Conservation (phyloP, 176 grass and related monocot species). For the Oryza meyeriana region DNA sequence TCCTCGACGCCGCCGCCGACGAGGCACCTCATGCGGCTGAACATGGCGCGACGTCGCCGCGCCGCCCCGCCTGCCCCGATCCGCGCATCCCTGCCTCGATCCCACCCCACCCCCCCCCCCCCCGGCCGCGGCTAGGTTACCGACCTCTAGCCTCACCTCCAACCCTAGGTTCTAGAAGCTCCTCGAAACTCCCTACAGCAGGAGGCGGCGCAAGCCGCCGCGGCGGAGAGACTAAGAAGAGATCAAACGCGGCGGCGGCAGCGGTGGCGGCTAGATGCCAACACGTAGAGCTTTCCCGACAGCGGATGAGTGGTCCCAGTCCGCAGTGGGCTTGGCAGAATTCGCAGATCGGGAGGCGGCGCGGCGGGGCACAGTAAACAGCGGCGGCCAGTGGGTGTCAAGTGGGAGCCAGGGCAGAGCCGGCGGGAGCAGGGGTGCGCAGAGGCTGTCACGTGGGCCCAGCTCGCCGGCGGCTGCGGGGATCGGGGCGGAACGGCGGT, state of each 20-base stretch:
- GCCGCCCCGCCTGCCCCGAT: constrained; percentile 27
- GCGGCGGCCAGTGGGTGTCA: not conserved
- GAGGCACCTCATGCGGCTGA: constrained; percentile 66
- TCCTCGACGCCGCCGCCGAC: constrained; percentile 57
- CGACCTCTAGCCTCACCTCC: not conserved
- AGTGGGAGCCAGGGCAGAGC: not conserved
- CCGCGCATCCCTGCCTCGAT: constrained; percentile 44
- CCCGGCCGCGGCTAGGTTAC: not conserved
- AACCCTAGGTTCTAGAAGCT: not conserved
- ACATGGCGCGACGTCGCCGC: constrained; percentile 37
- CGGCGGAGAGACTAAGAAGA: not conserved
- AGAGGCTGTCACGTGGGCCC: not conserved
- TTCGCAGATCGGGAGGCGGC: constrained; percentile 33
- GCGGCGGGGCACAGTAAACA: not conserved
- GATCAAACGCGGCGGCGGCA: not conserved
- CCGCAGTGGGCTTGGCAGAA: not conserved
- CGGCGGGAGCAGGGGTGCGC: not conserved
- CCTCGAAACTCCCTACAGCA: not conserved
- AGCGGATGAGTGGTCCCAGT: not conserved
- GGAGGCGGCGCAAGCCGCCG: not conserved
- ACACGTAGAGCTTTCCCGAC: not conserved
- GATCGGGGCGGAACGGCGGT: constrained; percentile 27
- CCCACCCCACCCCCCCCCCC: not conserved
- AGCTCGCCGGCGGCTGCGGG: not conserved
- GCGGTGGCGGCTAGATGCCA: not conserved